Evolutionary conservation across 345 rosid genomes (phyloP).

Genomic region (Gossypium ekmanianum): DNA sequence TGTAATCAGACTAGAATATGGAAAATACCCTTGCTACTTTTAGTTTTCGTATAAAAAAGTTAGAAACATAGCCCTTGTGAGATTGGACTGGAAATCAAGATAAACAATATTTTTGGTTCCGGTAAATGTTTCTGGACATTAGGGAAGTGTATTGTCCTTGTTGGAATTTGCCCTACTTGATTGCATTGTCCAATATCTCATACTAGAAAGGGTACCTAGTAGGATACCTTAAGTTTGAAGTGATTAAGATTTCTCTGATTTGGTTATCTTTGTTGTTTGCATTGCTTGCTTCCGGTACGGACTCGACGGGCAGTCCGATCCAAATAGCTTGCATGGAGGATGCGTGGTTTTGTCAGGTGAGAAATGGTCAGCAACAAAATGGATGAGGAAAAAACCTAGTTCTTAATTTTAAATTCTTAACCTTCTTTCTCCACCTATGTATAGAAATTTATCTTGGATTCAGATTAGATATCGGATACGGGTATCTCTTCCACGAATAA

Average conservation of each 20-base stretch:
- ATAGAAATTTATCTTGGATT: background rate
- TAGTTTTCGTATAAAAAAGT: too few relatives aligned
- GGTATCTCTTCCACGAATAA: too few relatives aligned
- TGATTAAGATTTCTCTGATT: background rate
- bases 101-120: background rate
- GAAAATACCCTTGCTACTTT: too few relatives aligned
- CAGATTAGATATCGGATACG: too few relatives aligned
- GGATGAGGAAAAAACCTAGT: constrained; percentile 70
- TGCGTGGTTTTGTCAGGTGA: constrained; percentile 79
- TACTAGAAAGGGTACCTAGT: background rate
- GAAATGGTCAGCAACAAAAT: constrained; percentile 98
- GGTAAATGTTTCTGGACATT: too few relatives aligned
- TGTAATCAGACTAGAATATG: too few relatives aligned
- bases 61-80: background rate
- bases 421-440: constrained; percentile 24
- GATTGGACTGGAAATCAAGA: background rate
- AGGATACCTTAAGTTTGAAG: background rate
- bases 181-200: background rate
- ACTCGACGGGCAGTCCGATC: constrained; percentile 77
- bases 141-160: too few relatives aligned
- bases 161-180: background rate
- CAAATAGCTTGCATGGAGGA: constrained; percentile 85
- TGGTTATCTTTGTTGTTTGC: background rate
- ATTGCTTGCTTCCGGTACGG: constrained; percentile 40
- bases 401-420: too few relatives aligned